Base-by-base conservation (phyloP, 176 grass and related monocot species). In the Musa itinerans region DNA sequence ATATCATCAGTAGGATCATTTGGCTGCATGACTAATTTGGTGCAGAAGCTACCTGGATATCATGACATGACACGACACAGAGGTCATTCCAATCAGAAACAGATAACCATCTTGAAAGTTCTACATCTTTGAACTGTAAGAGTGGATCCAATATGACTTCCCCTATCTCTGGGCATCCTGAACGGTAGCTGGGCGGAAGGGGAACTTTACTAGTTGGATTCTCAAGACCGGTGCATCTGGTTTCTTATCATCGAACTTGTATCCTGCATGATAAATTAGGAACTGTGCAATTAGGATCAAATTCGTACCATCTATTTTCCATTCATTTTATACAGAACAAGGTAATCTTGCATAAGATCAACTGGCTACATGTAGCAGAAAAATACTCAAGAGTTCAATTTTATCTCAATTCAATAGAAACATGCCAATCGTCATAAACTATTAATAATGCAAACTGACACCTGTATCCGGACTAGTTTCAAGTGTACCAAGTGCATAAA, bases 131-230 rank as follows among this genome's bases (percentile, higher is more conserved):
- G 17, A 57, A 17, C 12, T 57, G 14, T 57, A 14, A 59, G 65
- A 68, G 26, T 62, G 11, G 11, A 68, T 48, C 65, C 69, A 83
- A 69, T 59, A 81, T 62, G 11, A 0, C 4, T 24, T 65, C 26
- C 11, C 9, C 8, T 61, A 81, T 16, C 57, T 77, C 72, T 17
- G 53, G 6, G 68, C 55, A 54, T 74, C 83, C 19, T 20, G 23
- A 26, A 75, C 55, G 2, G 72, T 64, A 16, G 81, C 65, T 74
- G 61, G 81, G 16, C 59, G 76, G 73, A 96, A 96, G 50, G 89
- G 93, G 74, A 96, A 92, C 69, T 91, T 96, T 56, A 81, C 87
- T 50, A 90, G 88, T 8, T 88, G 83, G 52, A 96, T 86, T 50
- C 65, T 83, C 23, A 96, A 85, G 61, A 61, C 27, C 0, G 78